phyloP scores from a whole-genome alignment of 768 basidiomycete species.

The Amanita rimosa region DNA sequence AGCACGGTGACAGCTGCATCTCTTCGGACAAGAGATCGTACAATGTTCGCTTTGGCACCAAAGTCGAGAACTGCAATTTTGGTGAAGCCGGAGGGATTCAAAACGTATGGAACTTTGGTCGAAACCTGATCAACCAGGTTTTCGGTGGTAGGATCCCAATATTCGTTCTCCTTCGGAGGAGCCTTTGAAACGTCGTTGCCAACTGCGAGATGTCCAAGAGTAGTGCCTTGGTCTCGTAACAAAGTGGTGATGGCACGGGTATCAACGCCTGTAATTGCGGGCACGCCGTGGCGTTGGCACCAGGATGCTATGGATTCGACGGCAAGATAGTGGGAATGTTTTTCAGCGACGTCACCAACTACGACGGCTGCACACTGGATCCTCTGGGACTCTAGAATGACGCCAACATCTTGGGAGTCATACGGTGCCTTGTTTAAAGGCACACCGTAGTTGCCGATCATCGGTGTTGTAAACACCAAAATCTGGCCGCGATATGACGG shows the following conservation, averaged over 20 bases:
- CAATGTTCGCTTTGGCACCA: slow-evolving; percentile 95
- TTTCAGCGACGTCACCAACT: slow-evolving; percentile 90
- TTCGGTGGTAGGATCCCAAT: slow-evolving; percentile 86
- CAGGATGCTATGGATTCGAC: slow-evolving; percentile 89
- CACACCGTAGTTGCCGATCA: slow-evolving; percentile 98
- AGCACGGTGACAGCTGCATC: slow-evolving; percentile 90
- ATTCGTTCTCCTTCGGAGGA: slow-evolving; percentile 55
- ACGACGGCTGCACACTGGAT: slow-evolving; percentile 91
- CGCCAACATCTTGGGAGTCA: slow-evolving; percentile 71
- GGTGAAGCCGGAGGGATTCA: slow-evolving; percentile 81
- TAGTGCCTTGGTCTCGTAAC: slow-evolving; percentile 94
- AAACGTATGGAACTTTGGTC: slow-evolving; percentile 69
- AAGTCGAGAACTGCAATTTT: slow-evolving; percentile 96
- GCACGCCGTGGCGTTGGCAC: slow-evolving; percentile 85
- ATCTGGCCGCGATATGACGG: slow-evolving; percentile 98
- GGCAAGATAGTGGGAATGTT: slow-evolving; percentile 89
- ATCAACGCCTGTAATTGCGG: slow-evolving; percentile 94
- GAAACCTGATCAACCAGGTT: slow-evolving; percentile 94
- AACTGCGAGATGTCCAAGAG: slow-evolving; percentile 81
- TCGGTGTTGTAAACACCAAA: slow-evolving; percentile 94
- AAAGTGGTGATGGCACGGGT: slow-evolving; percentile 93
- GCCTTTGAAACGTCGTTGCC: slow-evolving; percentile 58
- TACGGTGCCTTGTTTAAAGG: slow-evolving; percentile 67
- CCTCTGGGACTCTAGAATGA: slow-evolving; percentile 77
- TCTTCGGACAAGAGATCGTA: slow-evolving; percentile 84